A percentile compares a stretch with the other conserved stretches of the same genome.
Conservation (phyloP, 345 rosid genomes). For the Trapa bicornis region DNA sequence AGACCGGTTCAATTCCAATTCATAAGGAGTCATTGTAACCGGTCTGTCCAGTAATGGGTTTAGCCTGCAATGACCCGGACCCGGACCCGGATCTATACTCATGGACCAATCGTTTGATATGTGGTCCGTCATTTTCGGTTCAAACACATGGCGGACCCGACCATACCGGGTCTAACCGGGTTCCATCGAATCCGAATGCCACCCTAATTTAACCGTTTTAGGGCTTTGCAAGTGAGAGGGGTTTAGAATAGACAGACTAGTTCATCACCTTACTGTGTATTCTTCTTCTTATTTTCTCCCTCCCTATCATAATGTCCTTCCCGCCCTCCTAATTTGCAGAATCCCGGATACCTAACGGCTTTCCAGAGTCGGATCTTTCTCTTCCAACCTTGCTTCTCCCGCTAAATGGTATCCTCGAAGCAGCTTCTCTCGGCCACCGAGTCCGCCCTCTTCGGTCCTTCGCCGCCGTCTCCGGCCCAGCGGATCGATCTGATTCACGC, state of each 20-base stretch:
- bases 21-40: too few species aligned
- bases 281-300: background rate
- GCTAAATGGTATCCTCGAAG: slow-evolving; percentile 50
- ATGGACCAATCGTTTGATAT: too few species aligned
- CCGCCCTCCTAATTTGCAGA: background rate
- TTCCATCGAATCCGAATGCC: too few species aligned
- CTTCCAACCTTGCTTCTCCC: background rate
- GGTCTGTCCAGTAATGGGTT: too few species aligned
- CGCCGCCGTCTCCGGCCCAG: slow-evolving; percentile 55
- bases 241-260: background rate
- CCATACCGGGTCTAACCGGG: background rate
- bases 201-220: background rate
- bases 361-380: background rate
- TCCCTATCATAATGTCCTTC: background rate
- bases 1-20: too few species aligned
- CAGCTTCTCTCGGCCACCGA: slow-evolving; percentile 58
- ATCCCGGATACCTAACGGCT: background rate
- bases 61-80: too few species aligned
- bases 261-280: background rate
- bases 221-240: background rate
- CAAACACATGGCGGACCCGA: background rate
- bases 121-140: too few species aligned
- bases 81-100: too few species aligned
- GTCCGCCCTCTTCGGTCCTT: slow-evolving; percentile 50
- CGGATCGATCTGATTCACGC: slow-evolving; percentile 71